Evolutionary conservation across 306 rosid genomes (phyloP).

Genomic region (Prinsepia uniflora): DNA sequence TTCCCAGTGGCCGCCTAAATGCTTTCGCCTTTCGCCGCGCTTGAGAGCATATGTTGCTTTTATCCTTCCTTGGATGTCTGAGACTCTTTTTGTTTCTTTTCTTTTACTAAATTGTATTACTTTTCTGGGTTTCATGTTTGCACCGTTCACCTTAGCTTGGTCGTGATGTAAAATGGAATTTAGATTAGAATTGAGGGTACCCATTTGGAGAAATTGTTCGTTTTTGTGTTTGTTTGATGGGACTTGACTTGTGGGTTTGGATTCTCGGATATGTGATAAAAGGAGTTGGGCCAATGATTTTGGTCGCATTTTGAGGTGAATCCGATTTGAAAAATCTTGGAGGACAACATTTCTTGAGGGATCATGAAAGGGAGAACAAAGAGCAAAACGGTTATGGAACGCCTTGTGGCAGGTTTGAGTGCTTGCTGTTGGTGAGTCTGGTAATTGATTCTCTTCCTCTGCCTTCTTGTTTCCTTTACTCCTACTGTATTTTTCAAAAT

Average conservation of each 20-base stretch:
- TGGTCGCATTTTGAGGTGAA: slow-evolving; percentile 23
- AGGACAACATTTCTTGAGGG: slow-evolving; percentile 82
- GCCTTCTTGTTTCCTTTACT: too few species aligned
- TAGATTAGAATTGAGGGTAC: slow-evolving; percentile 23
- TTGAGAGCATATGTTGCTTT: slow-evolving; percentile 30
- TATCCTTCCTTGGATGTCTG: slow-evolving; percentile 41
- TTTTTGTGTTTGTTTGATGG: slow-evolving; percentile 44
- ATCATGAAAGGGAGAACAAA: slow-evolving; percentile 73
- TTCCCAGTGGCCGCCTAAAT: too few species aligned
- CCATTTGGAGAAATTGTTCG: slow-evolving; percentile 30
- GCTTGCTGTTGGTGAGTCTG: slow-evolving; percentile 97
- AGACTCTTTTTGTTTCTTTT: background rate
- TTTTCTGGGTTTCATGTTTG: slow-evolving; percentile 5
- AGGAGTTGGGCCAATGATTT: slow-evolving; percentile 17
- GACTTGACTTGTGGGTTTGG: slow-evolving; percentile 41
- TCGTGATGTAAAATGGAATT: slow-evolving; percentile 42
- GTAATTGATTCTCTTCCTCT: slow-evolving; percentile 33
- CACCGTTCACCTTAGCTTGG: slow-evolving; percentile 38
- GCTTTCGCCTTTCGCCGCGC: slow-evolving; percentile 25
- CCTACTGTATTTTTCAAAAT: too few species aligned
- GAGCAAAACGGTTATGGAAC: slow-evolving; percentile 67
- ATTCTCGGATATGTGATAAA: slow-evolving; percentile 8
- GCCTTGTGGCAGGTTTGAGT: slow-evolving; percentile 90
- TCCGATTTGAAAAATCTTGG: slow-evolving; percentile 27
- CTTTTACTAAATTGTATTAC: background rate